Percentiles rank a stretch among this genome's conserved stretches.
Conservation (phyloP, 2,329 filamentous ascomycete species). For the Trichoderma sp. region DNA sequence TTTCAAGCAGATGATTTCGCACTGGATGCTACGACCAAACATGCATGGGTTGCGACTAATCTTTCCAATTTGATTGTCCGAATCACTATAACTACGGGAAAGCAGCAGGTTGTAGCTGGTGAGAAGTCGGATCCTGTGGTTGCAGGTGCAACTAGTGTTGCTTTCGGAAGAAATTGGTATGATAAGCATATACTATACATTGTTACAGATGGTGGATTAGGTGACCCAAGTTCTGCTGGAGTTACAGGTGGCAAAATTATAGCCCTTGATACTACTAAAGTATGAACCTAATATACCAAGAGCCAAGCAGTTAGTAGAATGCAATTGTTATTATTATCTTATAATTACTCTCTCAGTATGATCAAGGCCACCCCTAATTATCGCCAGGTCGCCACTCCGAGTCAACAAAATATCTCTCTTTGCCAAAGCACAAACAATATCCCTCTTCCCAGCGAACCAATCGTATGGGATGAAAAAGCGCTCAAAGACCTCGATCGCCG, state of each 20-base stretch:
- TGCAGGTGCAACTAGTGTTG: not conserved
- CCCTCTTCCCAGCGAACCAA: too few species aligned
- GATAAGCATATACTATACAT: not conserved
- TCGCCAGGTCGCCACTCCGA: too few species aligned
- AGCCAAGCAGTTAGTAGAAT: not conserved
- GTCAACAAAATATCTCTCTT: too few species aligned
- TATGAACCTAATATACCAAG: too few species aligned
- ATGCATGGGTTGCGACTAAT: not conserved
- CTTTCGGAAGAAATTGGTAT: not conserved
- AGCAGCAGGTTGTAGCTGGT: not conserved
- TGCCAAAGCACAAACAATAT: too few species aligned
- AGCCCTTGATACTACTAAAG: not conserved
- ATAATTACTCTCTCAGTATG: too few species aligned
- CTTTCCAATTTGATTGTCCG: not conserved
- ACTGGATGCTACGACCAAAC: not conserved
- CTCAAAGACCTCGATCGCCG: not conserved
- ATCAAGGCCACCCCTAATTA: too few species aligned
- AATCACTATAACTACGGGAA: not conserved
- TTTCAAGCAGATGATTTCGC: constrained; percentile 4
- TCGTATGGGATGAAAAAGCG: too few species aligned
- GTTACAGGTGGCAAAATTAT: not conserved
- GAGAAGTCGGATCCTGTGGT: not conserved
- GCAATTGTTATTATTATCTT: not conserved
- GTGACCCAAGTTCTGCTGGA: not conserved
- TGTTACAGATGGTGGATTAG: not conserved